Conservation (phyloP, 2,329 filamentous ascomycete species). For the Hymenoscyphus salicellus region DNA sequence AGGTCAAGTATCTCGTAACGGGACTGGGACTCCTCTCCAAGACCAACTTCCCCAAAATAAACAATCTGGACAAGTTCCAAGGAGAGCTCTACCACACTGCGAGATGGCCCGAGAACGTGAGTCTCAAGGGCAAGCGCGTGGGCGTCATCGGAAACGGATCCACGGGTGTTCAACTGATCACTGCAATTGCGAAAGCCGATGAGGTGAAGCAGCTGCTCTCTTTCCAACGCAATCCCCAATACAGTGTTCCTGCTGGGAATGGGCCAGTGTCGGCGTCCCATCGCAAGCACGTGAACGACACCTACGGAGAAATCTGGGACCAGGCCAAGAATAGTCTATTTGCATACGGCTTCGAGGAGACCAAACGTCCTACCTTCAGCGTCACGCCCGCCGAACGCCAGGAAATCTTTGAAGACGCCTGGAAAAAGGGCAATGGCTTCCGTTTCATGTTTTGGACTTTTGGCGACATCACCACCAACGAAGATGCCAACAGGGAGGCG, state of each 20-base stretch:
- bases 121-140: conserved; percentile 32
- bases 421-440: conserved; percentile 39
- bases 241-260: conserved; percentile 37
- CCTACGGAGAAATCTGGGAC: conserved; percentile 37
- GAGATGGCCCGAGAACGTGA: conserved; percentile 39
- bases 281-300: conserved; percentile 34
- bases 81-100: conserved; percentile 45
- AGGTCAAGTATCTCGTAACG: conserved; percentile 17
- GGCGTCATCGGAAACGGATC: conserved; percentile 39
- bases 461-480: conserved; percentile 37
- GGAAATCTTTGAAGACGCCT: conserved; percentile 33
- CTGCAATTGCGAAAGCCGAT: conserved; percentile 36
- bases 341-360: conserved; percentile 38
- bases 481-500: conserved; percentile 40
- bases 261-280: conserved; percentile 29
- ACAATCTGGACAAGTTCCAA: conserved; percentile 46
- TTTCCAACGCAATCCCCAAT: conserved; percentile 40
- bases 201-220: conserved; percentile 29
- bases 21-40: conserved; percentile 21
- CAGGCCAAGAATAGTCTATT: conserved; percentile 32
- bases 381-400: conserved; percentile 30
- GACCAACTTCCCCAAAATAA: conserved; percentile 35
- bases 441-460: conserved; percentile 40
- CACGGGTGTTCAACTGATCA: conserved; percentile 35
- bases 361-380: conserved; percentile 23